A percentile compares a stretch with the other conserved stretches of the same genome.
Evolutionary conservation across 148 eudicot species (phyloP).

Genomic region (Spergularia bocconei): DNA sequence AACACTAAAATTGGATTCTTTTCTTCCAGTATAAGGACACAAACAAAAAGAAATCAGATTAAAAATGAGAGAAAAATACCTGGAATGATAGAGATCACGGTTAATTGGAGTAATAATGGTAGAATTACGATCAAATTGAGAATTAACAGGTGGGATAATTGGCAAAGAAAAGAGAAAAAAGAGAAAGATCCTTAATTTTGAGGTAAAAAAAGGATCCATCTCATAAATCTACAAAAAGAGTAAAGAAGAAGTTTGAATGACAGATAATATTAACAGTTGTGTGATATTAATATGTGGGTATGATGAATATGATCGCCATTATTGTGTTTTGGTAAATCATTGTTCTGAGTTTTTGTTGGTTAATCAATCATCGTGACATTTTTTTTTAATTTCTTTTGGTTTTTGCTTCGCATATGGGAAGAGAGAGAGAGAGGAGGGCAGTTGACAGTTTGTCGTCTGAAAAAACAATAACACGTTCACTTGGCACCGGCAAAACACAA

Average conservation of each 20-base stretch:
- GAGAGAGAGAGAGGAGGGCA: conserved; percentile 10
- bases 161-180: conserved; percentile 23
- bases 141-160: conserved; percentile 30
- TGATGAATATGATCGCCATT: background rate
- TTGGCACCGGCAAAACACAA: background rate
- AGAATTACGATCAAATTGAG: conserved; percentile 32
- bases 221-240: conserved; percentile 12
- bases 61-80: conserved; percentile 32
- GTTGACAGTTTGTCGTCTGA: conserved; percentile 19
- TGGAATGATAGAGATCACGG: conserved; percentile 84
- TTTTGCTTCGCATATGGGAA: no score
- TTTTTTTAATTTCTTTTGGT: background rate
- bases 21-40: background rate
- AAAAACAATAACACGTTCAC: background rate
- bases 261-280: background rate
- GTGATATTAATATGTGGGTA: background rate
- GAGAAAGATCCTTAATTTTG: conserved; percentile 26
- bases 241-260: background rate
- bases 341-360: background rate
- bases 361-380: background rate
- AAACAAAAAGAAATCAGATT: background rate
- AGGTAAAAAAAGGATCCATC: conserved; percentile 29
- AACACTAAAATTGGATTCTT: background rate
- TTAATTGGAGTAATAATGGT: conserved; percentile 66
- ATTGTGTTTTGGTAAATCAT: background rate